Percentiles rank a stretch among this genome's conserved stretches.
Conservation (phyloP, 176 grass and related monocot genomes). For the Paspalum notatum region DNA sequence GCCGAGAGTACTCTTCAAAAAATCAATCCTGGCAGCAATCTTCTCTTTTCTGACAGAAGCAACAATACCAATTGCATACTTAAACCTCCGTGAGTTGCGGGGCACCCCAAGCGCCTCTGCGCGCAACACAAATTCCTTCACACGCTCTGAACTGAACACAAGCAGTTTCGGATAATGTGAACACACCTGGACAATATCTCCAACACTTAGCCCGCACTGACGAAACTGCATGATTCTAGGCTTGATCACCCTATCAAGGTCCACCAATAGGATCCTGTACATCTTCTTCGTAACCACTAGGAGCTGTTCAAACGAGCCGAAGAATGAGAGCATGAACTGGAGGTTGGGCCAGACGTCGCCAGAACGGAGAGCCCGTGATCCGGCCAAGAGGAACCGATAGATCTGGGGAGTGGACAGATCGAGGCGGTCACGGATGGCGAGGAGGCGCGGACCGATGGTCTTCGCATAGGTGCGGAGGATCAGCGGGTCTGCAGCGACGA, state of each 20-base stretch:
- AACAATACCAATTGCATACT: neutral
- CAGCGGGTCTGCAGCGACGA: no score
- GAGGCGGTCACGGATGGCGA: neutral
- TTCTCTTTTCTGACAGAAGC: neutral
- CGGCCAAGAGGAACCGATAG: neutral
- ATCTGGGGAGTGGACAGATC: neutral
- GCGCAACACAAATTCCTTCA: neutral
- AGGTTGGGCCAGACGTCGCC: neutral
- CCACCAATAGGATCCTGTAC: neutral
- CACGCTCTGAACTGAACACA: neutral
- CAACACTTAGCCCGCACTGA: neutral
- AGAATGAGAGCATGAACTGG: neutral
- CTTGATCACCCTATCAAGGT: neutral
- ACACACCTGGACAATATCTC: neutral
- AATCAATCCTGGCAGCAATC: neutral
- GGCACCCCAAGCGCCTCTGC: neutral
- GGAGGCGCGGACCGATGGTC: no score
- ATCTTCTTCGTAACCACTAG: neutral
- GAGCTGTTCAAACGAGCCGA: neutral
- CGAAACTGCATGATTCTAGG: neutral
- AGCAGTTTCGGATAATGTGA: neutral
- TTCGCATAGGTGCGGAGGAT: no score
- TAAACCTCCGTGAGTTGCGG: neutral
- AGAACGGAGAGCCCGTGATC: neutral
- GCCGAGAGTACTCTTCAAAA: neutral